Evolutionary conservation across 1,284 basidiomycete genomes (phyloP), one percentile per base, ranked within the genome.

Genomic region (Ustilago hordei): DNA sequence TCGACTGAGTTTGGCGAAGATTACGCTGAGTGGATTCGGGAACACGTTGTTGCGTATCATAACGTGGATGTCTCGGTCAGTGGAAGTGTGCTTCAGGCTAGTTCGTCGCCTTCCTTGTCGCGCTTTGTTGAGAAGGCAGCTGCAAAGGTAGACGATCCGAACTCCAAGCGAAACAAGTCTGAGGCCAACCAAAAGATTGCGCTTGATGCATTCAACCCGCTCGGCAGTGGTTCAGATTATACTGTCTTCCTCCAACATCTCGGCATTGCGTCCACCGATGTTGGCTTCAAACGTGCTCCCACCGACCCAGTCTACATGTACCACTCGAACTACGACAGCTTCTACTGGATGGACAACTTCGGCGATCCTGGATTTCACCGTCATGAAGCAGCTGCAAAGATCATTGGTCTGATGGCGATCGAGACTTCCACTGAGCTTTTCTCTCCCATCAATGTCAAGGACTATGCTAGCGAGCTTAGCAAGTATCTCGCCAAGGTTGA

Each of bases 1-100:
- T 92, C 91, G 79, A 95, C 93, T 7, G 94, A 96, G 86, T 95
- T 91, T 89, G 92, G 91, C 8, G 95, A 96, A 87, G 94, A 96
- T 85, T 96, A 95, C 85, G 88, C 91, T 8, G 88, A 91, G 35
- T 95, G 92, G 91, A 90, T 96, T 66, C 88, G 89, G 48, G 87
- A 90, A 53, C 89, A 95, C 73, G 91, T 92, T 45, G 93, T 93
- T n/a, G 90, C 93, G 7, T 98, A 98, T 85, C 87, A 96, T 73
- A 98, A 98, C 84, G 88, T 93, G 32, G 92, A 93, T 82, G 88
- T 89, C 4, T 91, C 93, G 0, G 91, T 91, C 1, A 72, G 89
- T 17, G 95, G 95, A 15, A 91, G 91, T 11, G 87, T 87, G 31
- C 93, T 91, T 86, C 64, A 75, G 12, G 88, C 89, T 34, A 61